Percentiles rank a stretch among this genome's conserved stretches.
Conservation (phyloP, 257 asterid genomes). For the Solanum tarapatanum region DNA sequence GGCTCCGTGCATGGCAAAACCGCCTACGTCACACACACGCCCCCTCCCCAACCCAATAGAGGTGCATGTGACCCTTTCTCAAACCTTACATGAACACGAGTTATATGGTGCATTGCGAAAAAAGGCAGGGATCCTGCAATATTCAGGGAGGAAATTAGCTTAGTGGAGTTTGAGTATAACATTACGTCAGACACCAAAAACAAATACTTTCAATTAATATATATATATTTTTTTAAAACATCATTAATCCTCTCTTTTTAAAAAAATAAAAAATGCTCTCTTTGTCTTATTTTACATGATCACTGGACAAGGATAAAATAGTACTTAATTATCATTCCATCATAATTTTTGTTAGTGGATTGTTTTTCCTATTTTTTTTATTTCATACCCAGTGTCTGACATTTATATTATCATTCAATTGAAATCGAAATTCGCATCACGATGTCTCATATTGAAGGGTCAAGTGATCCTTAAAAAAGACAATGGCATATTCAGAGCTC, state of each 20-base stretch:
- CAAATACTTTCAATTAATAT: background rate
- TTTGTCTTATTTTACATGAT: background rate
- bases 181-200: background rate
- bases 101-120: background rate
- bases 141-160: background rate
- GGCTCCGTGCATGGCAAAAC: background rate
- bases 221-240: background rate
- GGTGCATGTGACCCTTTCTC: background rate
- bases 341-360: background rate
- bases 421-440: background rate
- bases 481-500: background rate
- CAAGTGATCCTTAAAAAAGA: background rate
- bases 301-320: background rate
- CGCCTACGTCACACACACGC: background rate
- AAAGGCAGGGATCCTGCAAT: background rate
- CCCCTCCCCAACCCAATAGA: background rate
- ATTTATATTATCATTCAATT: background rate
- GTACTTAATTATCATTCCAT: background rate
- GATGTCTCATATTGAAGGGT: too few species aligned
- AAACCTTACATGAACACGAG: background rate
- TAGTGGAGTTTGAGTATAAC: background rate
- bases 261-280: too few species aligned
- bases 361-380: background rate
- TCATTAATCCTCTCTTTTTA: background rate
- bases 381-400: rapidly evolving